Percentiles rank a stretch among this genome's conserved stretches.
Evolutionary conservation across 495 filamentous ascomycete species (phyloP).

Genomic region (Aspergillus sparsus): DNA sequence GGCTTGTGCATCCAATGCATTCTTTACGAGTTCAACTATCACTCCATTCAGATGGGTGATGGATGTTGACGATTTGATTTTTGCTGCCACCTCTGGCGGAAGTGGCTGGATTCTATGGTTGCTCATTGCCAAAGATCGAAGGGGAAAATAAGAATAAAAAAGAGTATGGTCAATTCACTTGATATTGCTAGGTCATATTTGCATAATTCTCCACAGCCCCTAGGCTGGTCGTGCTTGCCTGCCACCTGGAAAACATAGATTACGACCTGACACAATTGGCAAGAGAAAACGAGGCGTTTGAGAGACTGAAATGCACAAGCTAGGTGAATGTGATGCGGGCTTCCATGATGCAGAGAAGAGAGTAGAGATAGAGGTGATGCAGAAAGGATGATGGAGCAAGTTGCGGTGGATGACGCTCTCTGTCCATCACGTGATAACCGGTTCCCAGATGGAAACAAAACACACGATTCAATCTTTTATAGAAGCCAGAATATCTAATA

Average conservation of each 20-base stretch:
- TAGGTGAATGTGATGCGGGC: too few relatives aligned
- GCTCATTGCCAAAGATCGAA: conserved; percentile 29
- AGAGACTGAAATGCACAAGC: too few relatives aligned
- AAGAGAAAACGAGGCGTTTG: too few relatives aligned
- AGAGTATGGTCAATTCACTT: background rate
- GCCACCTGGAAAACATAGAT: conserved; percentile 8
- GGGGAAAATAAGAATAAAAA: background rate
- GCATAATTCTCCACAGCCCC: conserved; percentile 1
- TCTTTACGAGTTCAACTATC: conserved; percentile 74
- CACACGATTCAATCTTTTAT: too few relatives aligned
- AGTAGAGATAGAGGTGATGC: background rate
- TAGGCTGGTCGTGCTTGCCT: conserved; percentile 5
- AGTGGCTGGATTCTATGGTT: conserved; percentile 62
- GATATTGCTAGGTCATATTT: conserved; percentile 11
- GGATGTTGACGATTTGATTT: conserved; percentile 80
- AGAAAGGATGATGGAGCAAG: background rate
- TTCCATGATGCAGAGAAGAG: background rate
- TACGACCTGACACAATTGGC: too few relatives aligned
- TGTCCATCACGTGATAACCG: background rate
- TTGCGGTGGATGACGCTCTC: background rate
- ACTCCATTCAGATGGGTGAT: conserved; percentile 77
- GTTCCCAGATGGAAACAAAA: background rate
- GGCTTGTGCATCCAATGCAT: conserved; percentile 81
- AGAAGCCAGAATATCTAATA: too few relatives aligned
- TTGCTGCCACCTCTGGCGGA: conserved; percentile 73